Evolutionary conservation across 1,284 basidiomycete genomes (phyloP).

Genomic region (Puccinia novopanici): DNA sequence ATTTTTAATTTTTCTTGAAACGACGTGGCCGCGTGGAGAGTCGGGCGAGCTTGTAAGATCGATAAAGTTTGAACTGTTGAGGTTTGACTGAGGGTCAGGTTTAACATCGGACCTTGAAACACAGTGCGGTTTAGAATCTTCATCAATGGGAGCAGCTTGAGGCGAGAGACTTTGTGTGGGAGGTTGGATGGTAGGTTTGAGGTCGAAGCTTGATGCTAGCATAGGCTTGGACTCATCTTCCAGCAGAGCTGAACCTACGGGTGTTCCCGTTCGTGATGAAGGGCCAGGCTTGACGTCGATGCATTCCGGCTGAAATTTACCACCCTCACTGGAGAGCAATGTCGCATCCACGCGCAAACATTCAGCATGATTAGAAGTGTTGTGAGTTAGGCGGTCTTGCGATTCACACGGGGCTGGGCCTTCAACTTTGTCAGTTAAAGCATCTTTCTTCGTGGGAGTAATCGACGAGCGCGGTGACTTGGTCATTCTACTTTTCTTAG

Average conservation of each 20-base stretch:
- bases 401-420: too few relatives aligned
- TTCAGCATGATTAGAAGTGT: too few relatives aligned
- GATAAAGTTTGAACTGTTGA: neutral
- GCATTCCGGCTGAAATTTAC: neutral
- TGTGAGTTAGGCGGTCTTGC: too few relatives aligned
- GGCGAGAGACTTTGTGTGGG: too few relatives aligned
- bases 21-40: neutral
- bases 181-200: neutral
- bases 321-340: neutral
- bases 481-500: too few relatives aligned
- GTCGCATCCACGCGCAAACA: neutral
- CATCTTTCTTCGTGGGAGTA: too few relatives aligned
- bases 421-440: too few relatives aligned
- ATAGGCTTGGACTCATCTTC: neutral
- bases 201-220: neutral
- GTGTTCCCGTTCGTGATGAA: too few relatives aligned
- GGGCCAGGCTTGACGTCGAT: conserved; percentile 1
- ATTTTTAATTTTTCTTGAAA: conserved; percentile 7
- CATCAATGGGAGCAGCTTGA: neutral
- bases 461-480: too few relatives aligned
- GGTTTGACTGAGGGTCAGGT: neutral
- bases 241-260: neutral
- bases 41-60: conserved; percentile 24
- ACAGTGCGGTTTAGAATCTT: neutral
- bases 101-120: too few relatives aligned